Base-by-base conservation (phyloP, 345 rosid genomes). In the Citrus glauca region DNA sequence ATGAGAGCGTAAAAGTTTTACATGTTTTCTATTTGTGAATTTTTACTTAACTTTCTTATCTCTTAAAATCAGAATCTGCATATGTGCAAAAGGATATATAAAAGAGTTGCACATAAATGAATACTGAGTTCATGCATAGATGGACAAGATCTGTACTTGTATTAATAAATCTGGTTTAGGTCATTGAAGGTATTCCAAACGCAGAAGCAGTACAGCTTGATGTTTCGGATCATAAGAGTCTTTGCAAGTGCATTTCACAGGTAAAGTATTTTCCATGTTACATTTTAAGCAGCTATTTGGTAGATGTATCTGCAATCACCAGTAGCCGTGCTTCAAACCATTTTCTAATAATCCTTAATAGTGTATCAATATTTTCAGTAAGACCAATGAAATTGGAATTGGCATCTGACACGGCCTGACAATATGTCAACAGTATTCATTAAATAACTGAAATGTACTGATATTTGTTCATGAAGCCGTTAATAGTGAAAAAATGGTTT, bases 201-300 rank as follows among this genome's bases (percentile, higher is more conserved):
- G 89, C 92, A 56, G 85, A 81, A 11, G 98, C 99, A 25, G 80
- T 88, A 76, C 90, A 92, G 85, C 82, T 95, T 62, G 98, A 95
- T 81, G 91, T 95, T 71, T 81, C 73, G 62, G 97, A 95, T 79
- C 82, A 85, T 81, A 89, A 83, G 81, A 88, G 88, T 78, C 97
- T 93, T 37, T 80, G 82, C 74, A 82, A 88, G 77, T 86, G 83
- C 78, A 87, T 95, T 77, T 90, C 97, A 32, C 85, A 91, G 99
- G 99, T 95, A 84, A 37, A 61, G 7, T 69, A 68, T 65, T 70
- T 60, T 66, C 65, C 9, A 32, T 2, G 59, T 9, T 30, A 40
- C 32, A 9, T 8, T 75, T 60, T 19, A 22, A 64, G 38, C 69
- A 17, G 69, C 7, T 48, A 55, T 55, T 22, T 20, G 57, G 42